Base-by-base conservation (phyloP, 805 yeast species). In the Starmerella scarabaei region DNA sequence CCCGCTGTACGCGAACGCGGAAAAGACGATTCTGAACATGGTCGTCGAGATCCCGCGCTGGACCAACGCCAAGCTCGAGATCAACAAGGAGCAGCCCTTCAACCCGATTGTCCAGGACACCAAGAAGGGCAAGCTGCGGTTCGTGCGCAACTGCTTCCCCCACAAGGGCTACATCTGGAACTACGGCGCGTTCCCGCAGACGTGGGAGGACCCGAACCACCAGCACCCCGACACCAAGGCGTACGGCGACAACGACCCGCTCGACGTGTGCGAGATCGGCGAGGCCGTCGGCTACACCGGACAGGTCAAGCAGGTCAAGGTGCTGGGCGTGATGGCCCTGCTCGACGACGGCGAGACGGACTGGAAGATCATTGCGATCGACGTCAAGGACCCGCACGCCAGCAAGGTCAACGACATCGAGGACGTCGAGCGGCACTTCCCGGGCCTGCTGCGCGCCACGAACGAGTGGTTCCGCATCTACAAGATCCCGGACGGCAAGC, bases 111-210 rank as follows among this genome's bases (percentile, higher is more conserved):
- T 82, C 47, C 98, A 91, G 70, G 98, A 91, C 66, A 82, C 93
- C 59, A 91, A 91, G 72, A 88, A 91, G 72, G 97, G 96, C 53
- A 80, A 84, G 65, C 75, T 85, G 58, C 77, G 97, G 68, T 91
- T 79, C 55, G 97, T 91, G 45, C 79, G 94, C 69, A 91, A 91
- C 75, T 77, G 93, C 64, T 88, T 88, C 83, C 98, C 98, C 39
- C 94, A 82, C 71, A 93, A 91, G 63, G 98, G 98, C 55, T 88
- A 91, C 71, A 88, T 88, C 54, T 94, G 85, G 70, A 91, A 91
- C 71, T 88, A 88, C 63, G 98, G 97, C 63, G 96, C 96, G 36
- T 80, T 88, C 74, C 97, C 97, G 51, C 96, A 88, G 65, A 88
- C 97, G 3, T 88, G 97, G 97, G 98, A 88, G 62, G 93, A 91